Percentiles rank a stretch among this genome's conserved stretches.
phyloP scores from a whole-genome alignment of 805 yeast species.

The Saccharomycopsis lassenensis region DNA sequence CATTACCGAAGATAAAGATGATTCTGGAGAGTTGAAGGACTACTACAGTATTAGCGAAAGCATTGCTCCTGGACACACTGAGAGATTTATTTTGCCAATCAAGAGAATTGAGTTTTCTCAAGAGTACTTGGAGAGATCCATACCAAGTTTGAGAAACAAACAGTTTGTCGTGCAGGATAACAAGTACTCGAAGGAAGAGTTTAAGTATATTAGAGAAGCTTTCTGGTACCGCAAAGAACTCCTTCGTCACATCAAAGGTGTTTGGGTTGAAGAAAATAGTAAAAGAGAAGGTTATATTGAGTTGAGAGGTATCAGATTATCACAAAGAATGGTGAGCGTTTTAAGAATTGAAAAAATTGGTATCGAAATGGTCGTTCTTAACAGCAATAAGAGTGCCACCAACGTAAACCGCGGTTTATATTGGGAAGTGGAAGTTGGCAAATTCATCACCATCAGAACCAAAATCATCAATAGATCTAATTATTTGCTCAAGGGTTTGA shows the following conservation, averaged over 20 bases:
- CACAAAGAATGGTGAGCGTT: constrained; percentile 46
- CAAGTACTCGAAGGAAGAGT: constrained; percentile 45
- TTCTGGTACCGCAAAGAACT: constrained; percentile 78
- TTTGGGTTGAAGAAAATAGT: constrained; percentile 42
- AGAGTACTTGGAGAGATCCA: constrained; percentile 35
- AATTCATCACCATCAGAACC: constrained; percentile 40
- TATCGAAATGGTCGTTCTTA: constrained; percentile 27
- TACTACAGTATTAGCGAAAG: constrained; percentile 18
- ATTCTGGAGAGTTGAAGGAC: constrained; percentile 14
- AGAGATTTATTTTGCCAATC: constrained; percentile 64
- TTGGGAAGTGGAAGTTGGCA: constrained; percentile 31
- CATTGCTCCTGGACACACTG: constrained; percentile 35
- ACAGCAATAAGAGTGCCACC: constrained; percentile 15
- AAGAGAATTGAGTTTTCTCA: constrained; percentile 37
- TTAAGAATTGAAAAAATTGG: constrained; percentile 40
- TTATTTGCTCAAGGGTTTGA: constrained; percentile 36
- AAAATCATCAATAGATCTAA: constrained; percentile 38
- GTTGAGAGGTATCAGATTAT: constrained; percentile 52
- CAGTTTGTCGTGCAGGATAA: constrained; percentile 49
- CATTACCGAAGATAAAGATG: constrained; percentile 13
- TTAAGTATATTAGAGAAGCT: constrained; percentile 40
- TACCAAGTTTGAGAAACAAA: constrained; percentile 61
- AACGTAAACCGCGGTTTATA: constrained; percentile 23
- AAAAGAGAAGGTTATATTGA: constrained; percentile 50
- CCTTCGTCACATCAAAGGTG: constrained; percentile 46